Percentiles rank a stretch among this genome's conserved stretches.
phyloP scores from a whole-genome alignment of 805 yeast species.

The Torulaspora franciscae region DNA sequence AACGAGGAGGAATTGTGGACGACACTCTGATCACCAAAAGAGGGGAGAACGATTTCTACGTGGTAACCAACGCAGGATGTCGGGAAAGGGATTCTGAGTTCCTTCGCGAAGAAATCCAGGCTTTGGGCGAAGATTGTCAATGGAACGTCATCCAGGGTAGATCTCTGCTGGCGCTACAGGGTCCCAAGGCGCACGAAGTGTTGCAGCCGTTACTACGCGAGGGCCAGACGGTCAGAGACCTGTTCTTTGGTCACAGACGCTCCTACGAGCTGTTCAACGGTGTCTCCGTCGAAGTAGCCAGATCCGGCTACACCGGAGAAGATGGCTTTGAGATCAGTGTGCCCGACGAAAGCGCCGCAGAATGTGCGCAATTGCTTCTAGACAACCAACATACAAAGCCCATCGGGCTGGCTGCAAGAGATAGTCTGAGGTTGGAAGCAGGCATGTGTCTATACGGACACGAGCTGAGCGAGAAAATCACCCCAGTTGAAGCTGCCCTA shows the following conservation, averaged over 20 bases:
- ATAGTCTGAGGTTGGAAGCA: conserved; percentile 90
- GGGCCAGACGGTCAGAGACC: conserved; percentile 40
- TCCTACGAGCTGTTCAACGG: conserved; percentile 37
- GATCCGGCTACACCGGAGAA: conserved; percentile 98
- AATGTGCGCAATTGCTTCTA: conserved; percentile 56
- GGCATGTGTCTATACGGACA: conserved; percentile 98
- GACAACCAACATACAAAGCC: conserved; percentile 61
- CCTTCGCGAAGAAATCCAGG: conserved; percentile 47
- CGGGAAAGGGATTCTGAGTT: conserved; percentile 73
- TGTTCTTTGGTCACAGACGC: conserved; percentile 67
- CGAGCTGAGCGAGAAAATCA: conserved; percentile 70
- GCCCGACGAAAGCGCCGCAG: conserved; percentile 52
- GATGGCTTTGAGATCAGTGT: conserved; percentile 94
- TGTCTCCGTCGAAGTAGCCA: conserved; percentile 65
- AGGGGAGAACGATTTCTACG: conserved; percentile 58
- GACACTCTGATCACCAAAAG: conserved; percentile 87
- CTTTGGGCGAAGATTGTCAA: conserved; percentile 34
- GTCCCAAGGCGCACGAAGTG: conserved; percentile 73
- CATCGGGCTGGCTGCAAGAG: conserved; percentile 97
- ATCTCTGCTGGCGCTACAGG: conserved; percentile 85
- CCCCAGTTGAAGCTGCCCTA: conserved; percentile 86
- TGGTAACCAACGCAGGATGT: conserved; percentile 96
- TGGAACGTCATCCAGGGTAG: conserved; percentile 53
- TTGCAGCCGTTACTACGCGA: conserved; percentile 58
- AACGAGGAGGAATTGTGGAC: conserved; percentile 86